These are phyloP conservation scores for Panellus pusillus DNA, from an alignment of 768 basidiomycete species.

Conservation along the genomic window DNA sequence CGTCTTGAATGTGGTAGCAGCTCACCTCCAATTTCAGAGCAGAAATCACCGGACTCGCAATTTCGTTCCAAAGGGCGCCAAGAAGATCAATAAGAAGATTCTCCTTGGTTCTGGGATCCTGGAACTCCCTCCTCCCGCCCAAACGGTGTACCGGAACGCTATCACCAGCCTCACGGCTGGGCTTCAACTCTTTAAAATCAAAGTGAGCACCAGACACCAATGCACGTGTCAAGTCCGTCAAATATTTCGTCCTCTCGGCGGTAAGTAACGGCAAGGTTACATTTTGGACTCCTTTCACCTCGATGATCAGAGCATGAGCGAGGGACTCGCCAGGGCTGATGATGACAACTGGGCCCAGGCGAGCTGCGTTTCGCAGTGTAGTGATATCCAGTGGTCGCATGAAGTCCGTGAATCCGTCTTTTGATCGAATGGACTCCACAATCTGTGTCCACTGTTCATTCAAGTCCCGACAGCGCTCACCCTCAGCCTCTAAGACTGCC, in stretches of 20 bases:
- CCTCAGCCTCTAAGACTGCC: not conserved
- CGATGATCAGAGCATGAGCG: not conserved
- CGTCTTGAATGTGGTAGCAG: not conserved
- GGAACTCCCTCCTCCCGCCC: not conserved
- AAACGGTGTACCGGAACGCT: not conserved
- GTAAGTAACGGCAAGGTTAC: not conserved
- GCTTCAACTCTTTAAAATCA: not conserved
- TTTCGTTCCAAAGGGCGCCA: not conserved
- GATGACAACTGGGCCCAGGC: not conserved
- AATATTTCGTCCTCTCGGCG: not conserved
- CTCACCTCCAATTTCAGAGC: not conserved
- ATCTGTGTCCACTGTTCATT: not conserved
- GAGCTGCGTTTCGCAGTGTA: not conserved
- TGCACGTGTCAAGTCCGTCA: not conserved
- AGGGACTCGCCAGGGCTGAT: not conserved
- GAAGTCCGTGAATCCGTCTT: not conserved
- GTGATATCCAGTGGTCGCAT: not conserved
- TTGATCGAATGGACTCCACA: not conserved
- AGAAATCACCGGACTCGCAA: slow-evolving; percentile 1
- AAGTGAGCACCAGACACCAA: not conserved
- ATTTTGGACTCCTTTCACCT: not conserved
- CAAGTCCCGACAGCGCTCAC: not conserved
- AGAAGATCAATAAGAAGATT: slow-evolving; percentile 1
- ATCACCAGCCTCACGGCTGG: not conserved
- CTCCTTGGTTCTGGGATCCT: not conserved